Base-by-base conservation (phyloP, 306 rosid genomes). In the Fragaria nilgerrensis region DNA sequence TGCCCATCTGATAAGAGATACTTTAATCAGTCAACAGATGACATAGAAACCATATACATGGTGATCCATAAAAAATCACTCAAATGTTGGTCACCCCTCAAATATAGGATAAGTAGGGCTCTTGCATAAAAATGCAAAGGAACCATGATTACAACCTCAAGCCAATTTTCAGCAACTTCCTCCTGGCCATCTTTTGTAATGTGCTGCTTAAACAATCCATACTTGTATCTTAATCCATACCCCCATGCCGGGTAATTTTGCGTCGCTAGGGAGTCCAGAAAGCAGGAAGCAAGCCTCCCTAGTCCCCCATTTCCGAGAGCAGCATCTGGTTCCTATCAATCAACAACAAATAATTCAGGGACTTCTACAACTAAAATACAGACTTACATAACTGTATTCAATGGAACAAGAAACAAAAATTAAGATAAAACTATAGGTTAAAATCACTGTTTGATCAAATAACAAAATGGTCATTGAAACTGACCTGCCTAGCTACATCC, bases 221-320 rank as follows among this genome's bases (percentile, higher is more conserved):
- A 92, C 86, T 83, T 92, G 89, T 95, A 95, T 81, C 98, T 90
- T 68, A 95, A 89, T 64, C 98, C 98, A 83, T 95, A 95, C 53
- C 97, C 97, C 98, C 98, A 95, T 50, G 97, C 97, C 20, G 98
- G 97, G 81, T 95, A 95, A 81, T 90, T 89, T 79, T 92, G 87
- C 62, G 97, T 92, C 74, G 98, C 98, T 88, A 95, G 79, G 48
- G 98, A 95, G 83, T 95, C 98, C 86, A 92, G 72, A 80, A 95
- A 92, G 80, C 97, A 95, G 16, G 98, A 95, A 72, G 98, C 98
- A 77, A 95, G 93, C 70, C 98, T 86, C 82, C 98, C 98, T 83
- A 95, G 93, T 81, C 98, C 98, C 70, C 98, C 98, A 87, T 95
- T 95, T 76, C 98, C 98, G 70, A 92, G 97, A 32, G 98, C 98